These are phyloP conservation scores for Phyllosticta capitalensis DNA, from an alignment of 2,329 filamentous ascomycete species.

Conservation along the genomic window DNA sequence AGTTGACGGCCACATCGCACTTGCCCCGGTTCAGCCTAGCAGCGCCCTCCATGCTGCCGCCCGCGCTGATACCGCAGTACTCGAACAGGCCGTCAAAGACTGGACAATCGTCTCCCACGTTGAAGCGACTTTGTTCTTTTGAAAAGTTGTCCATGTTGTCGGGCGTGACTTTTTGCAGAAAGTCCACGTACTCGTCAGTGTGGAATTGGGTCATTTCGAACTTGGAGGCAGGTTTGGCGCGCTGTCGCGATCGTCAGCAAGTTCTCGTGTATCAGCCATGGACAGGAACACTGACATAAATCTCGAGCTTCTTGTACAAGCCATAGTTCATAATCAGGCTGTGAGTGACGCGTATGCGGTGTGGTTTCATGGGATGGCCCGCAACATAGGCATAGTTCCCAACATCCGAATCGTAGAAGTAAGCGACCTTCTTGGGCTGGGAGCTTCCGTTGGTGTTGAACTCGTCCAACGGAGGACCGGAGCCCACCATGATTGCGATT, in stretches of 20 bases:
- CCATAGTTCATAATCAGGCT: conserved; percentile 64
- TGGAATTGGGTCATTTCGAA: conserved; percentile 67
- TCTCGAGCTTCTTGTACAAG: conserved; percentile 65
- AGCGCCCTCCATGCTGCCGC: conserved; percentile 82
- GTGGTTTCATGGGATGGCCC: conserved; percentile 59
- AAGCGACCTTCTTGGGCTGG: conserved; percentile 65
- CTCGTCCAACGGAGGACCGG: conserved; percentile 12
- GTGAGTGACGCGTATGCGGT: conserved; percentile 56
- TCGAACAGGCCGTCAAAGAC: conserved; percentile 93
- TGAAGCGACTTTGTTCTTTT: conserved; percentile 56
- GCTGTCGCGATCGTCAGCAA: conserved; percentile 16
- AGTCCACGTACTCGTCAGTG: conserved; percentile 57
- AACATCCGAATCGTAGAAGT: conserved; percentile 98
- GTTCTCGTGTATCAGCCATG: neutral
- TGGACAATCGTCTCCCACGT: conserved; percentile 75
- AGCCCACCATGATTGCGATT: conserved; percentile 12
- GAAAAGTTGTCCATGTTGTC: conserved; percentile 79
- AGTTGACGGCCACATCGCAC: conserved; percentile 93
- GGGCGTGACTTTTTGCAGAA: conserved; percentile 40
- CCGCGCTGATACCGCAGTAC: conserved; percentile 89
- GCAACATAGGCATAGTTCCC: conserved; percentile 94
- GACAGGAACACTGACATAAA: conserved; percentile 44
- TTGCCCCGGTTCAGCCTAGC: conserved; percentile 78
- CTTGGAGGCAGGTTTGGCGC: conserved; percentile 45
- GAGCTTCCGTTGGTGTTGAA: conserved; percentile 18